Evolutionary conservation across 2,329 filamentous ascomycete genomes (phyloP).

Genomic region (Phyllosticta citrichinensis): DNA sequence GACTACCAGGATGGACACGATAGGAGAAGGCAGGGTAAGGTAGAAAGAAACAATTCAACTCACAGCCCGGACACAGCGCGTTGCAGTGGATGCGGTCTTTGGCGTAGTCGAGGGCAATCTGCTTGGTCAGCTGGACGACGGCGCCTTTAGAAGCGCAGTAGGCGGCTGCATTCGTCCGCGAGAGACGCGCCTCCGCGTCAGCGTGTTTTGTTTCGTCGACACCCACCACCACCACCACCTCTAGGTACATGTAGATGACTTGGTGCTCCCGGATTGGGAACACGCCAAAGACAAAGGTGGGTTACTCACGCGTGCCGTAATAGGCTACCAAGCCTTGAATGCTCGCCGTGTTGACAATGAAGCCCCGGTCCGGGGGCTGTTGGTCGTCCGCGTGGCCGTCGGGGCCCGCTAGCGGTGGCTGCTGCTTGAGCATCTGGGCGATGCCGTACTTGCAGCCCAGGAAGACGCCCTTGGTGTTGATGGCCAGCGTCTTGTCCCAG

Average conservation of each 20-base stretch:
- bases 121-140: conserved; percentile 36
- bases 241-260: neutral
- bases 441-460: conserved; percentile 30
- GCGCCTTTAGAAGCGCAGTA: conserved; percentile 41
- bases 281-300: neutral
- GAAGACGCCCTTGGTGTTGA: conserved; percentile 31
- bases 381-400: conserved; percentile 5
- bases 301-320: conserved; percentile 18
- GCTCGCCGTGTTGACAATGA: conserved; percentile 30
- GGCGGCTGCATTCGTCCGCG: conserved; percentile 19
- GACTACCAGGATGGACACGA: neutral
- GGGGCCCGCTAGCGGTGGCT: conserved; percentile 15
- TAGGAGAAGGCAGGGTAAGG: neutral
- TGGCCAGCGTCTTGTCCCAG: conserved; percentile 27
- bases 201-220: neutral
- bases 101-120: conserved; percentile 36
- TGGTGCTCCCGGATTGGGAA: neutral
- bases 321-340: conserved; percentile 25
- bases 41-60: conserved; percentile 9
- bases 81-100: conserved; percentile 33
- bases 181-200: neutral
- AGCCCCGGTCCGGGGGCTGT: conserved; percentile 19
- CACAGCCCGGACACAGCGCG: conserved; percentile 34
- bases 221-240: neutral
- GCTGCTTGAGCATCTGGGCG: conserved; percentile 28